phyloP scores from a whole-genome alignment of 192 early-diverging fungal species.

The Piromyces finnis region DNA sequence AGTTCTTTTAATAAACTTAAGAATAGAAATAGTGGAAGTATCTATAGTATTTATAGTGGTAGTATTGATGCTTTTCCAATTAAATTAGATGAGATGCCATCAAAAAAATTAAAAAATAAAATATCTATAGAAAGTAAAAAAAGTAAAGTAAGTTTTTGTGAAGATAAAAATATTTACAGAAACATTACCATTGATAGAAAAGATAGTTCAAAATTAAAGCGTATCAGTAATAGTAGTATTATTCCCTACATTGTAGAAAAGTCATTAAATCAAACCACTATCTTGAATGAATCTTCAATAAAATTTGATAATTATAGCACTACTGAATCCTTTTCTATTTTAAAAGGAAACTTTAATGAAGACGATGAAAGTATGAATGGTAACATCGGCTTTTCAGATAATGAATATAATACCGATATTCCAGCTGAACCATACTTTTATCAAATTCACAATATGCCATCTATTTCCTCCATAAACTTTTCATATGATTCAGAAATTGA shows the following conservation, averaged over 20 bases:
- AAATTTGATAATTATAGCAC: not conserved
- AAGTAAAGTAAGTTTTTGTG: not conserved
- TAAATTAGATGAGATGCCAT: not conserved
- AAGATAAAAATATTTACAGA: not conserved
- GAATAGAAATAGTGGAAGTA: not conserved
- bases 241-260: not conserved
- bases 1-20: not conserved
- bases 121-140: not conserved
- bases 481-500: not conserved
- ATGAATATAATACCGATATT: not conserved
- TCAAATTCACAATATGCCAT: not conserved
- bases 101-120: not conserved
- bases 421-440: not conserved
- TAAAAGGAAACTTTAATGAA: not conserved
- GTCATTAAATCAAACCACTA: not conserved
- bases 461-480: not conserved
- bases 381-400: not conserved
- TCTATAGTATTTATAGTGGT: not conserved
- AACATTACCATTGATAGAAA: not conserved
- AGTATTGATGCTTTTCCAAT: not conserved
- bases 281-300: not conserved
- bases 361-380: not conserved
- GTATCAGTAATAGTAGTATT: not conserved
- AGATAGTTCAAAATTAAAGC: not conserved
- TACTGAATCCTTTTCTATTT: not conserved